phyloP scores from a whole-genome alignment of 1,284 basidiomycete species.

The Malassezia psittaci region DNA sequence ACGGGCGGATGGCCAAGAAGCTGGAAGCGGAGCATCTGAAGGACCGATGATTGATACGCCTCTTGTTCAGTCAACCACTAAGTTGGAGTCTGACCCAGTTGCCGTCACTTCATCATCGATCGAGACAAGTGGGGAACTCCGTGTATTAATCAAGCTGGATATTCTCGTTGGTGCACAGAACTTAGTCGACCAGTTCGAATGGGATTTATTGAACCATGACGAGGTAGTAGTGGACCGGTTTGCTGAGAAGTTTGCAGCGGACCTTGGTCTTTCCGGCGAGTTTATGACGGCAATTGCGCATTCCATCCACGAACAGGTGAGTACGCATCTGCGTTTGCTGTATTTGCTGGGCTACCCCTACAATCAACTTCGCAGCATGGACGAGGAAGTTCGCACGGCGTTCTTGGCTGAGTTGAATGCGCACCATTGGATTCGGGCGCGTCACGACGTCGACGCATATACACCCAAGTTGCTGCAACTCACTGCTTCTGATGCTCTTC shows the following conservation, averaged over 20 bases:
- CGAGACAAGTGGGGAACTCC: conserved; percentile 55
- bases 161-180: conserved; percentile 88
- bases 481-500: conserved; percentile 70
- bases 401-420: conserved; percentile 65
- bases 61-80: too few species aligned
- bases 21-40: too few species aligned
- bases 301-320: conserved; percentile 87
- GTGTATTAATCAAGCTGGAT: conserved; percentile 88
- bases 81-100: too few species aligned
- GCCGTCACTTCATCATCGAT: too few species aligned
- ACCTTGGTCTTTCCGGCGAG: conserved; percentile 82
- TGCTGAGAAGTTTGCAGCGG: conserved; percentile 72
- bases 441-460: conserved; percentile 57
- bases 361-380: conserved; percentile 66
- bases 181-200: conserved; percentile 93
- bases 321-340: conserved; percentile 80
- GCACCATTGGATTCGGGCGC: conserved; percentile 53
- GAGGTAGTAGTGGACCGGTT: conserved; percentile 80
- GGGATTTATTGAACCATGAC: conserved; percentile 71
- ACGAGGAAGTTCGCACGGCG: conserved; percentile 81
- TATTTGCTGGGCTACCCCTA: conserved; percentile 79
- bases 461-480: conserved; percentile 83
- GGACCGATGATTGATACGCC: too few species aligned
- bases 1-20: too few species aligned
- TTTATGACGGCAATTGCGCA: conserved; percentile 83